phyloP scores from a whole-genome alignment of 257 asterid genomes.

The Rauvolfia tetraphylla region DNA sequence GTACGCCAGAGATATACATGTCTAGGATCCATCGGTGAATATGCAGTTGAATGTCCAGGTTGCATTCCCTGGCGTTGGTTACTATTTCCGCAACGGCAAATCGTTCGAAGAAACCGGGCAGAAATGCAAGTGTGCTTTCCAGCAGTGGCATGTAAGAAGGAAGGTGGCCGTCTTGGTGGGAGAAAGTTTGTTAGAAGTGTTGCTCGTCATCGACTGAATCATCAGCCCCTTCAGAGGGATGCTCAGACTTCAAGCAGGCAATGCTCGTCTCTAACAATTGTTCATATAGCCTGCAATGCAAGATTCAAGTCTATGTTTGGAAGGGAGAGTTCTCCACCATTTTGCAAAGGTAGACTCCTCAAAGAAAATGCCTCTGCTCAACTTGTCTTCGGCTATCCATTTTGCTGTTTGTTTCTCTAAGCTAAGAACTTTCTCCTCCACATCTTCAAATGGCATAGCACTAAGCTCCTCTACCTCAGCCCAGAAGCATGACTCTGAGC shows the following conservation, averaged over 20 bases:
- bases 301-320: constrained; percentile 44
- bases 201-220: background rate
- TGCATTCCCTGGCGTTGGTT: too few relatives aligned
- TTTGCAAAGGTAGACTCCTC: constrained; percentile 65
- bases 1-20: too few relatives aligned
- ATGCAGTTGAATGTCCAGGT: too few relatives aligned
- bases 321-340: constrained; percentile 84
- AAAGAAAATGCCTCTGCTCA: constrained; percentile 57
- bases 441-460: constrained; percentile 31
- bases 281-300: constrained; percentile 34
- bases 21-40: too few relatives aligned
- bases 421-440: constrained; percentile 38
- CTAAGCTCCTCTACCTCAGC: constrained; percentile 89
- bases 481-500: constrained; percentile 75
- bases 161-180: too few relatives aligned
- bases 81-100: too few relatives aligned
- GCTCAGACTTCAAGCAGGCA: background rate
- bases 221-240: background rate
- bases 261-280: background rate
- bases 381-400: constrained; percentile 40
- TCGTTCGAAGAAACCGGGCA: too few relatives aligned
- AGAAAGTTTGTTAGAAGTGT: background rate
- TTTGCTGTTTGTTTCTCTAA: constrained; percentile 40
- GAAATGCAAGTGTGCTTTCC: too few relatives aligned
- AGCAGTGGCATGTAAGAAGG: too few relatives aligned